These are phyloP conservation scores for Apiosordaria backusii DNA, from an alignment of 495 filamentous ascomycete species.

Conservation along the genomic window DNA sequence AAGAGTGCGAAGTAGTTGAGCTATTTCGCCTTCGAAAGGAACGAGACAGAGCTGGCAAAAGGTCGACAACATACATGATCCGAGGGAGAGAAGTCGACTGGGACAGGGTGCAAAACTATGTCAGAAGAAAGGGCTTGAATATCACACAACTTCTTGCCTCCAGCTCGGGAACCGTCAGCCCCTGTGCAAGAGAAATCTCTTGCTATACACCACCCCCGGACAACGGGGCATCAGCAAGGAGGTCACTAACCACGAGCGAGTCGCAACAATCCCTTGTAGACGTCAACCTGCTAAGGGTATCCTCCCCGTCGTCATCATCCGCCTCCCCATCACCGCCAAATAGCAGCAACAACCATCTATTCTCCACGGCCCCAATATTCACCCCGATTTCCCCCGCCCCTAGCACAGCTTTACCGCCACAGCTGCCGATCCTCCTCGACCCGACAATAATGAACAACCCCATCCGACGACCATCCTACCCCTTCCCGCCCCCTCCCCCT, in stretches of 20 bases:
- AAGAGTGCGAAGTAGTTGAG: constrained; percentile 32
- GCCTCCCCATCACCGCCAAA: background rate
- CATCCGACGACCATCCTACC: background rate
- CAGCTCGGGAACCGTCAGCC: background rate
- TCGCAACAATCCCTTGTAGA: background rate
- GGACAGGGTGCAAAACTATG: constrained; percentile 30
- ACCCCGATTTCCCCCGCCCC: background rate
- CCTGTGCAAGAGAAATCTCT: constrained; percentile 18
- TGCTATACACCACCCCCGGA: constrained; percentile 22
- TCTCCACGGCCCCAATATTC: background rate
- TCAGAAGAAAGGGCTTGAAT: constrained; percentile 29
- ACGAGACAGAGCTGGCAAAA: constrained; percentile 29
- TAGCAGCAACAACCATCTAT: background rate
- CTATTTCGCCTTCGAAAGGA: constrained; percentile 28
- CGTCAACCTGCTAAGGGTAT: background rate
- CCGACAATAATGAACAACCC: background rate
- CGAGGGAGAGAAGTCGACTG: constrained; percentile 31
- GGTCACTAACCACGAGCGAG: too few species aligned
- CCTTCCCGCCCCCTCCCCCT: background rate
- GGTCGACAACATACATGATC: constrained; percentile 23
- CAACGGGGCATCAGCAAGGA: background rate
- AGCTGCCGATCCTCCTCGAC: background rate
- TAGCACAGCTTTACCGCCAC: background rate
- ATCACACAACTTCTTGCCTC: constrained; percentile 17
- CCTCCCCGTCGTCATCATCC: background rate